A percentile compares a stretch with the other conserved stretches of the same genome.
phyloP scores from a whole-genome alignment of 78 protist genomes.

The Dictyostelium intermedium region DNA sequence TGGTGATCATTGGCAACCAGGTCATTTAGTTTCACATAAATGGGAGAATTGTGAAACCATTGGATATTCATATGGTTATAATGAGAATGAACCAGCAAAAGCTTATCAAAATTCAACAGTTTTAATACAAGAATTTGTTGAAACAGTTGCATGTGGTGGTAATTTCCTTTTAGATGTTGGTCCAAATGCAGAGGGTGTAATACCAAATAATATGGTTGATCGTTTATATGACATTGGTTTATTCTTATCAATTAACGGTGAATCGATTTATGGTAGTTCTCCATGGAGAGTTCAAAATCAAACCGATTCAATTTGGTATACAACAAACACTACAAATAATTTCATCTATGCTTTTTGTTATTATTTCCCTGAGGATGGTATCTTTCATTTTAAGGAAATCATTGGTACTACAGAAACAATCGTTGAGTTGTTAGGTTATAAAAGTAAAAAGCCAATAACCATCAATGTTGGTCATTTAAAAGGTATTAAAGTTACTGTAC shows the following conservation, averaged over 20 bases:
- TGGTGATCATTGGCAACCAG: constrained; percentile 33
- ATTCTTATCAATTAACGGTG: constrained; percentile 68
- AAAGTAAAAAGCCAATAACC: background rate
- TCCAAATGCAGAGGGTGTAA: constrained; percentile 67
- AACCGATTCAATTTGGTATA: constrained; percentile 12
- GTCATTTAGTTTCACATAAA: constrained; percentile 15
- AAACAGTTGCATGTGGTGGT: constrained; percentile 55
- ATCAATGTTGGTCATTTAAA: background rate
- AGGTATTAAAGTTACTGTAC: background rate
- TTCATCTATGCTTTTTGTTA: constrained; percentile 11
- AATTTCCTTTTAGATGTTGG: constrained; percentile 74
- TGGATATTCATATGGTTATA: constrained; percentile 56
- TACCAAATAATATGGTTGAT: constrained; percentile 30
- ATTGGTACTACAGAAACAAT: background rate
- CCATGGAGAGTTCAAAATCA: constrained; percentile 78
- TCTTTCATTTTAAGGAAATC: background rate
- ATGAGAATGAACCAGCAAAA: background rate
- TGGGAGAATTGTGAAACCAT: constrained; percentile 77
- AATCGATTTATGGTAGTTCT: constrained; percentile 39
- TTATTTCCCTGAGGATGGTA: constrained; percentile 15
- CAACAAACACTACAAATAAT: background rate
- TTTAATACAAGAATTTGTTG: constrained; percentile 37
- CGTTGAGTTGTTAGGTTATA: background rate
- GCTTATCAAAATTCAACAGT: background rate
- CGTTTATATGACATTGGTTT: constrained; percentile 41